A percentile compares a stretch with the other conserved stretches of the same genome.
These are phyloP conservation scores for Vitis labrusca DNA, from an alignment of 164 flowering plant species.

Conservation along the genomic window DNA sequence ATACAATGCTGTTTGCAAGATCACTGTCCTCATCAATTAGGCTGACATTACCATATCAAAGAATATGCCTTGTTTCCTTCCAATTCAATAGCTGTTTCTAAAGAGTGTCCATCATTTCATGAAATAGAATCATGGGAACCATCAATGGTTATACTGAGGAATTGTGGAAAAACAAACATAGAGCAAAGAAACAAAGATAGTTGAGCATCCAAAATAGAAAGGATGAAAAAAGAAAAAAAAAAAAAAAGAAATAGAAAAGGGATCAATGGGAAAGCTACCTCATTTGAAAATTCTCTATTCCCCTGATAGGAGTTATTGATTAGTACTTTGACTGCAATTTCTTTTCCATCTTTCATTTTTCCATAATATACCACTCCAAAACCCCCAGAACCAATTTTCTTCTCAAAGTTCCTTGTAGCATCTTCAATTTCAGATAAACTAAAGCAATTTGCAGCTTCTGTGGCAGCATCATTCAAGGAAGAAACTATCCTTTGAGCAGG, in stretches of 20 bases:
- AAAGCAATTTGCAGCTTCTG: slow-evolving; percentile 87
- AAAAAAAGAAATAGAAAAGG: not conserved
- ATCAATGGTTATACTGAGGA: too few species aligned
- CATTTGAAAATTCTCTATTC: slow-evolving; percentile 89
- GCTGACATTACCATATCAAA: too few species aligned
- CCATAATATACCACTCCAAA: slow-evolving; percentile 96
- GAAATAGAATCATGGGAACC: too few species aligned
- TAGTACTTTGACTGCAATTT: slow-evolving; percentile 93
- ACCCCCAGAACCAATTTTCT: slow-evolving; percentile 92
- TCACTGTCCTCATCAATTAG: too few species aligned
- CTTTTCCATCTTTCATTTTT: slow-evolving; percentile 77
- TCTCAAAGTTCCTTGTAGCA: slow-evolving; percentile 78
- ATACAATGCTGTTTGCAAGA: too few species aligned
- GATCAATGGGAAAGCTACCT: slow-evolving; percentile 41
- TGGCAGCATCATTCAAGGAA: slow-evolving; percentile 45
- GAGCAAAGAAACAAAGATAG: too few species aligned
- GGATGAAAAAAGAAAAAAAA: too few species aligned
- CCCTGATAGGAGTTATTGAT: slow-evolving; percentile 88
- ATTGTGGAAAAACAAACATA: too few species aligned
- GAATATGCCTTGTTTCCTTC: too few species aligned
- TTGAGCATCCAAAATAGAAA: too few species aligned
- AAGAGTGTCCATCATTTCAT: too few species aligned
- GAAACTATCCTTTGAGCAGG: slow-evolving; percentile 52
- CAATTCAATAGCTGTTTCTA: too few species aligned
- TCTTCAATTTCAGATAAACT: slow-evolving; percentile 67